Conservation (phyloP, 257 asterid species). For the Capsicum chinense region DNA sequence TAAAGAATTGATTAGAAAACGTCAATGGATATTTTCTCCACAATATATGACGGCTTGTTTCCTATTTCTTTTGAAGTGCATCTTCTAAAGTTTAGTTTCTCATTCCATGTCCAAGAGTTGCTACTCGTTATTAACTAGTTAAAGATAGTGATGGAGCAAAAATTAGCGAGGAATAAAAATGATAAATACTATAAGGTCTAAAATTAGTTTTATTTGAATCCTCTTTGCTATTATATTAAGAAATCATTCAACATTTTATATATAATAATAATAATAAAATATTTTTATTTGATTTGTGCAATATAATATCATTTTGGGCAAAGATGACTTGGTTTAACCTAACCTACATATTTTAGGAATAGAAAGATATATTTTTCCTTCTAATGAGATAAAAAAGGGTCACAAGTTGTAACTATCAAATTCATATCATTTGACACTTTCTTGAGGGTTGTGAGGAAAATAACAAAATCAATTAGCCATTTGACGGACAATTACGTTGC, state of each 20-base stretch:
- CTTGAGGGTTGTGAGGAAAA: slow-evolving; percentile 22
- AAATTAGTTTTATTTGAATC: background rate
- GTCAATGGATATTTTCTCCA: background rate
- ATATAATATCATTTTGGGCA: too few relatives aligned
- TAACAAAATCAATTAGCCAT: background rate
- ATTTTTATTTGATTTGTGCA: background rate
- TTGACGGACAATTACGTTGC: slow-evolving; percentile 11
- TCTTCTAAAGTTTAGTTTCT: background rate
- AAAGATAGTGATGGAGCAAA: background rate
- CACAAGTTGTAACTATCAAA: slow-evolving; percentile 15
- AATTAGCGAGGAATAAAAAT: too few relatives aligned
- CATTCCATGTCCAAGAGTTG: background rate
- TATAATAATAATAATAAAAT: too few relatives aligned
- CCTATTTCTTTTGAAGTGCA: background rate
- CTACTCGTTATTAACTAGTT: background rate
- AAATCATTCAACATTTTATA: too few relatives aligned
- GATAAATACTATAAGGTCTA: background rate
- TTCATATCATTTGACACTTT: background rate
- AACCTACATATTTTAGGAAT: background rate
- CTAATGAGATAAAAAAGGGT: background rate
- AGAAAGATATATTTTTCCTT: background rate
- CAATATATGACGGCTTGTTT: background rate
- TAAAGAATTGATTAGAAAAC: background rate
- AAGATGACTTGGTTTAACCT: background rate
- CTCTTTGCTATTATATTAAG: background rate